Conservation (phyloP, 2,329 filamentous ascomycete species). For the Aspergillus novoparasiticus region DNA sequence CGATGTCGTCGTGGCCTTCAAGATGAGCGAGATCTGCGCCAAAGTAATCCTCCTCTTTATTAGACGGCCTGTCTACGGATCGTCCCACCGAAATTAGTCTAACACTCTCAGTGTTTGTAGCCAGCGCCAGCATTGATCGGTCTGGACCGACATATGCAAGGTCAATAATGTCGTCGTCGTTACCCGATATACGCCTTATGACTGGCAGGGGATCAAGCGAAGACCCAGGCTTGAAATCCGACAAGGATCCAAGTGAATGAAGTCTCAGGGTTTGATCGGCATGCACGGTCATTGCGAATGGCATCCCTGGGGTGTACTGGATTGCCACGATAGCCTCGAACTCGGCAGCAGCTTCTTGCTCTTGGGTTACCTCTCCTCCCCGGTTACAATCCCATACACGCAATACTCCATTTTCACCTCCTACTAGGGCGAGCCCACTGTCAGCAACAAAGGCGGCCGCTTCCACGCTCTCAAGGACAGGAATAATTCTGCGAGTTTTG, state of each 20-base stretch:
- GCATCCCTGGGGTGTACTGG: conserved; percentile 65
- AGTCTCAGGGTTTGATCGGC: conserved; percentile 85
- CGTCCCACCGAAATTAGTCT: conserved; percentile 73
- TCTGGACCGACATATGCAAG: conserved; percentile 82
- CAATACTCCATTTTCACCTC: conserved; percentile 78
- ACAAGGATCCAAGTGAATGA: conserved; percentile 57
- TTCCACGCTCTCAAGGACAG: conserved; percentile 83
- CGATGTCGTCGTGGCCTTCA: conserved; percentile 90
- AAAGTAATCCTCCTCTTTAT: conserved; percentile 64
- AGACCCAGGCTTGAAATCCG: conserved; percentile 40
- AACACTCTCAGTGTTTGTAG: conserved; percentile 93
- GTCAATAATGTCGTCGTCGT: conserved; percentile 97
- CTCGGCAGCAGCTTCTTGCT: conserved; percentile 65
- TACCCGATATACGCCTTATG: conserved; percentile 84
- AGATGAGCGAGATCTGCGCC: conserved; percentile 85
- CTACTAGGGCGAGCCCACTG: conserved; percentile 76
- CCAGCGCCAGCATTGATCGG: conserved; percentile 79
- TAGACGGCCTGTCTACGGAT: conserved; percentile 33
- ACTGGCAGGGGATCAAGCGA: conserved; percentile 61
- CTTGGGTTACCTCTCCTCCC: conserved; percentile 76
- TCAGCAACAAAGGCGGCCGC: conserved; percentile 75
- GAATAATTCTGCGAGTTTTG: conserved; percentile 79
- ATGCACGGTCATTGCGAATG: conserved; percentile 79
- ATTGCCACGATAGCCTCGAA: conserved; percentile 71
- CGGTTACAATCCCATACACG: conserved; percentile 80